phyloP scores from a whole-genome alignment of 2,329 filamentous ascomycete genomes.

The Ophiostoma sp. region DNA sequence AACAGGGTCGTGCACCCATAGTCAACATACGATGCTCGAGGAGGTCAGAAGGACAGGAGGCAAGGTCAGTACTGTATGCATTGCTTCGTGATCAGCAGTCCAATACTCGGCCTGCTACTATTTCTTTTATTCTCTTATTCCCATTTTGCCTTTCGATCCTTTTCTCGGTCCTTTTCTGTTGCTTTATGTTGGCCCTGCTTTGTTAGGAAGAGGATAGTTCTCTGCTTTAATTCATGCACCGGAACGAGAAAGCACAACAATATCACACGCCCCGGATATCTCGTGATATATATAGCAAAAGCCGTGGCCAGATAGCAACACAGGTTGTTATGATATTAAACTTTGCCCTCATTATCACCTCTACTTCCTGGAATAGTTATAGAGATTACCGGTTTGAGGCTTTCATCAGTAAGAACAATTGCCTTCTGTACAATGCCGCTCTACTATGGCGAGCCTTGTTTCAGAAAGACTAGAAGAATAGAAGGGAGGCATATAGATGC shows the following conservation, averaged over 20 bases:
- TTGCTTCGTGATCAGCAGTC: not conserved
- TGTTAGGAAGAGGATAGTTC: not conserved
- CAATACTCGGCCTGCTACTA: not conserved
- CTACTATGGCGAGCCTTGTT: not conserved
- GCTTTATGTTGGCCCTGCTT: not conserved
- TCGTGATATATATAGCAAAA: not conserved
- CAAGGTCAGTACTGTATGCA: not conserved
- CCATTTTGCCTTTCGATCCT: slow-evolving; percentile 12
- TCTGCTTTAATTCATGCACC: not conserved
- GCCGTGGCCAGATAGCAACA: not conserved
- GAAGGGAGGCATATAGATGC: too few relatives aligned
- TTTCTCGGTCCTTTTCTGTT: slow-evolving; percentile 12
- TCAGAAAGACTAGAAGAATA: not conserved
- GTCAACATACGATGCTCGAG: not conserved
- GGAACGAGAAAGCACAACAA: not conserved
- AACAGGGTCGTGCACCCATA: not conserved
- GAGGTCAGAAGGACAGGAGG: not conserved
- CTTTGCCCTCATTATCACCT: not conserved
- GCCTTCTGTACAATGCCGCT: not conserved
- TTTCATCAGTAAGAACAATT: not conserved
- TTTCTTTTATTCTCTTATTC: not conserved
- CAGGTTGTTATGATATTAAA: not conserved
- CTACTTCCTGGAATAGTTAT: not conserved
- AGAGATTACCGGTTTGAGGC: not conserved
- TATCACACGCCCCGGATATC: not conserved